Percentiles rank a stretch among this genome's conserved stretches.
These are phyloP conservation scores for Penicillium longicatenatum DNA, from an alignment of 495 filamentous ascomycete species.

Conservation along the genomic window DNA sequence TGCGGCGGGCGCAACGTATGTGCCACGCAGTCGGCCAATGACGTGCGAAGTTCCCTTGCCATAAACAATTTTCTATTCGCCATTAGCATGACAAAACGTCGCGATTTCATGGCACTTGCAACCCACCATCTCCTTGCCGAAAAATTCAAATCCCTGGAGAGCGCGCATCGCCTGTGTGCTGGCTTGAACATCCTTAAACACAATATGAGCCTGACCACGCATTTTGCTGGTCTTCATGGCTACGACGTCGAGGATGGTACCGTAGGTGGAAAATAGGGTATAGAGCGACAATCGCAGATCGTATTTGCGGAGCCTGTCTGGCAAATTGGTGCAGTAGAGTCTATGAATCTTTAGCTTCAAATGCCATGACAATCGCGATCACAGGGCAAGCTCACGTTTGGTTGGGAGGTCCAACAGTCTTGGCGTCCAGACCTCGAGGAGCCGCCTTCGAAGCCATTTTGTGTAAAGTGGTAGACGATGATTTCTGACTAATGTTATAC, in stretches of 20 bases:
- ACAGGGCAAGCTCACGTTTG: slow-evolving; percentile 62
- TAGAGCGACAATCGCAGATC: slow-evolving; percentile 85
- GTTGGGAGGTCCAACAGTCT: slow-evolving; percentile 56
- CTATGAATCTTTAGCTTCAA: slow-evolving; percentile 47
- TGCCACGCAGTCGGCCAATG: slow-evolving; percentile 87
- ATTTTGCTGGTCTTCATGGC: slow-evolving; percentile 84
- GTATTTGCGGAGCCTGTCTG: slow-evolving; percentile 80
- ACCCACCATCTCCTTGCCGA: slow-evolving; percentile 83
- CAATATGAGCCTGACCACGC: slow-evolving; percentile 93
- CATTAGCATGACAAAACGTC: neutral
- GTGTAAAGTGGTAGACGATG: neutral
- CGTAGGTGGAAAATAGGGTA: slow-evolving; percentile 91
- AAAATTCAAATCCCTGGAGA: slow-evolving; percentile 83
- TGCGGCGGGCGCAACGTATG: slow-evolving; percentile 65
- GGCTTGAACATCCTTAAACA: slow-evolving; percentile 82
- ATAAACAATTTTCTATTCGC: slow-evolving; percentile 77
- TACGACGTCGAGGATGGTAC: slow-evolving; percentile 91
- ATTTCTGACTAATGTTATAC: neutral
- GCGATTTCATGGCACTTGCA: neutral
- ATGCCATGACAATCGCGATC: slow-evolving; percentile 12
- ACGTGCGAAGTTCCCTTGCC: slow-evolving; percentile 83
- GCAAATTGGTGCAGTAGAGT: slow-evolving; percentile 84
- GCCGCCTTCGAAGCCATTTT: slow-evolving; percentile 44
- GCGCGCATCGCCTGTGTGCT: slow-evolving; percentile 89
- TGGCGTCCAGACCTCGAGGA: slow-evolving; percentile 39